Base-by-base conservation (phyloP, 805 yeast genomes). In the Ascoidea asiatica region DNA sequence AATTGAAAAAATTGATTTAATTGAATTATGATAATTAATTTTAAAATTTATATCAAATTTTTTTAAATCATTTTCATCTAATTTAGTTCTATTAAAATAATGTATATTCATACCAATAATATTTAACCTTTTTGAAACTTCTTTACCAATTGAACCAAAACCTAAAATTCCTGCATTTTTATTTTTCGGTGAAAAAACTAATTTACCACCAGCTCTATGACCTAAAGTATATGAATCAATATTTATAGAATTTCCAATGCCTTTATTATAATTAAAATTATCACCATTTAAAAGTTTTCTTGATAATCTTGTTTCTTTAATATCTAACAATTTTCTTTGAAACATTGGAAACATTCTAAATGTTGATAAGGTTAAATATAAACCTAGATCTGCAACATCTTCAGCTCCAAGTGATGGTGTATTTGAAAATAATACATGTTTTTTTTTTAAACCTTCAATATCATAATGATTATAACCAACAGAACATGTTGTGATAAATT, bases 371-470 rank as follows among this genome's bases (percentile, higher is more conserved):
- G 77, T 63, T 49, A 72, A 72, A 68, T 70, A 77, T 50, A 79
- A 56, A 1, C 72, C 82, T 49, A 76, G 65, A 50, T 79, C 85
- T 2, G 82, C 83, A 15, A 79, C 85, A 19, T 80, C 79, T 40
- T 70, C 75, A 3, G 80, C 73, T 0, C 77, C 77, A 15, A 56
- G 43, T 2, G 61, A 47, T 56, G 75, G 62, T 42, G 65, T 57
- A 22, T 49, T 46, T 50, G 73, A 72, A 48, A 79, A 56, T 35
- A 58, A 52, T 20, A 77, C 69, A 1, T 63, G 65, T 39, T 60
- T 57, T 8, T 57, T 52, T 5, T 59, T 54, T 61, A 79, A 57
- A 1, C 59, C 61, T 0, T 53, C 59, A 0, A 67, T 60, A 52
- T 77, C 77, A 46, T 70, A 67, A 17, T 65, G 65, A 48, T 77